Evolutionary conservation across 2,329 filamentous ascomycete genomes (phyloP).

Genomic region (Fusarium nelsonii): DNA sequence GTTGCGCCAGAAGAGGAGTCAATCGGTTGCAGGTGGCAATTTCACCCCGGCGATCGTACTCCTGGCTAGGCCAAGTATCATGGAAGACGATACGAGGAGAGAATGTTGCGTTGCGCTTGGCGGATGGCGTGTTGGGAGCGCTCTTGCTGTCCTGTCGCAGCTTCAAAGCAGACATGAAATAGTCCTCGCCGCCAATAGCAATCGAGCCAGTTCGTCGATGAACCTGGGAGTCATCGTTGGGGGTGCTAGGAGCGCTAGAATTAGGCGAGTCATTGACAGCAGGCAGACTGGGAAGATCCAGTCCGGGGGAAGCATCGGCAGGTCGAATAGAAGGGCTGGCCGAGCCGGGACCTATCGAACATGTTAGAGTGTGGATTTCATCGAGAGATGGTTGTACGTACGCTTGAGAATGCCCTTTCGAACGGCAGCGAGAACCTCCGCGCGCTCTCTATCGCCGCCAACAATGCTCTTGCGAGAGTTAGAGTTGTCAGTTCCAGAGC

Average conservation of each 20-base stretch:
- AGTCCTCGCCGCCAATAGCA: slow-evolving; percentile 85
- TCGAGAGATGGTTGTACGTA: slow-evolving; percentile 54
- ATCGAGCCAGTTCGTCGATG: slow-evolving; percentile 78
- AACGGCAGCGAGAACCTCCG: slow-evolving; percentile 90
- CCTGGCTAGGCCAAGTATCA: slow-evolving; percentile 94
- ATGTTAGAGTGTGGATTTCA: slow-evolving; percentile 31
- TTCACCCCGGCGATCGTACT: slow-evolving; percentile 96
- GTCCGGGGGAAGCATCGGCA: slow-evolving; percentile 66
- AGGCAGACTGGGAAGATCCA: slow-evolving; percentile 72
- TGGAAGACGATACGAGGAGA: slow-evolving; percentile 95
- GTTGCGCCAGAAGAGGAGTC: slow-evolving; percentile 96
- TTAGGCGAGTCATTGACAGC: slow-evolving; percentile 80
- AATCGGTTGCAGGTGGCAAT: slow-evolving; percentile 98
- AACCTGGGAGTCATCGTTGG: slow-evolving; percentile 78
- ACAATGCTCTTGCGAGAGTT: slow-evolving; percentile 86
- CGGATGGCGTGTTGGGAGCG: slow-evolving; percentile 79
- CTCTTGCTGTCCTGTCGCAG: slow-evolving; percentile 83
- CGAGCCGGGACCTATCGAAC: slow-evolving; percentile 63
- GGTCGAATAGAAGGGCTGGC: slow-evolving; percentile 76
- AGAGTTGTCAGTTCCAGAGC: slow-evolving; percentile 71
- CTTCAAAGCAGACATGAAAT: slow-evolving; percentile 83
- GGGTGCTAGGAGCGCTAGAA: slow-evolving; percentile 89
- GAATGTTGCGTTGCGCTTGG: slow-evolving; percentile 77
- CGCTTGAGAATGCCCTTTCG: slow-evolving; percentile 97
- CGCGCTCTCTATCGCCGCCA: slow-evolving; percentile 88